Evolutionary conservation across 2,329 filamentous ascomycete genomes (phyloP).

Genomic region (Pestalotiopsis sp.): DNA sequence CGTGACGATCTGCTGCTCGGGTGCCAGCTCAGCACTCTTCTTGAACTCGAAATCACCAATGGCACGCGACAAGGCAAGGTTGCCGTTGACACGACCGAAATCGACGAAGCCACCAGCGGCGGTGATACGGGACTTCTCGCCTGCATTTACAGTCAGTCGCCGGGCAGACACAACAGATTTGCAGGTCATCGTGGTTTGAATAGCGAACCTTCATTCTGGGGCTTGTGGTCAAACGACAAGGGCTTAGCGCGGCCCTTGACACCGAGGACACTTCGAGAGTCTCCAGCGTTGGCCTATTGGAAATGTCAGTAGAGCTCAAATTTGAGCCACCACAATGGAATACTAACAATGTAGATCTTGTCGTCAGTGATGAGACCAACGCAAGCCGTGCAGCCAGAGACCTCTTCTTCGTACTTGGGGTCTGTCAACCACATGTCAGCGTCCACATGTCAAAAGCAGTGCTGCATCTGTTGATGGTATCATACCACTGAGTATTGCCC

Average conservation of each 20-base stretch:
- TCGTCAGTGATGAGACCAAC: constrained; percentile 86
- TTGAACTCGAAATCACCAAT: constrained; percentile 99
- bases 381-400: constrained; percentile 95
- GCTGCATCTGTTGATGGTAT: neutral
- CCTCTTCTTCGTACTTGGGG: constrained; percentile 95
- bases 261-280: constrained; percentile 91
- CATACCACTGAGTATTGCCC: constrained; percentile 92
- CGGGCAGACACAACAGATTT: neutral
- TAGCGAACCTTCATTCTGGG: constrained; percentile 86
- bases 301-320: constrained; percentile 16
- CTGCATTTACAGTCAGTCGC: constrained; percentile 44
- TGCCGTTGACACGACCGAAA: constrained; percentile 97
- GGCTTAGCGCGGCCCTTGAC: constrained; percentile 98
- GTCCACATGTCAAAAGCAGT: neutral
- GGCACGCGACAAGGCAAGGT: constrained; percentile 92
- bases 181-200: neutral
- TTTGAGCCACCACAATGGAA: constrained; percentile 14
- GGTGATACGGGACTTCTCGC: constrained; percentile 93
- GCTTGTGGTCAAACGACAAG: constrained; percentile 98
- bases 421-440: constrained; percentile 55
- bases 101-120: constrained; percentile 97
- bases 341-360: constrained; percentile 92
- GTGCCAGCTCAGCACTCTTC: constrained; percentile 94
- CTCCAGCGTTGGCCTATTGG: constrained; percentile 87
- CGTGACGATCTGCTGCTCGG: constrained; percentile 98